Conservation (phyloP, 805 yeast genomes). For the Hanseniaspora clermontiae region DNA sequence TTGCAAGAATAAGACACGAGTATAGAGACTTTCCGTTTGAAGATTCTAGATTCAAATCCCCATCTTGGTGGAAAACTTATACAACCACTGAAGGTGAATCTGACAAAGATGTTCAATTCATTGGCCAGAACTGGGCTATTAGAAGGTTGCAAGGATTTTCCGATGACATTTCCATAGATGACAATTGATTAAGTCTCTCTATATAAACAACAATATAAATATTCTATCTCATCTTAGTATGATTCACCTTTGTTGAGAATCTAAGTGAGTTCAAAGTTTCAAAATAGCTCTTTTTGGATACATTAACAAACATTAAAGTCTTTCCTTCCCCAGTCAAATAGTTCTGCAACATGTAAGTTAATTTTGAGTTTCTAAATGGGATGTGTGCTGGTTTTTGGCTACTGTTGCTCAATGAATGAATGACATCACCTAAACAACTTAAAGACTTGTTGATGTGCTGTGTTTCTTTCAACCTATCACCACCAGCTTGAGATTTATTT, state of each 20-base stretch:
- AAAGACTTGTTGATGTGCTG: conserved; percentile 79
- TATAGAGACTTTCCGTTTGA: conserved; percentile 40
- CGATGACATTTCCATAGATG: conserved; percentile 19
- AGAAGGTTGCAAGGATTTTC: conserved; percentile 46
- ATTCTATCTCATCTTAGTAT: conserved; percentile 31
- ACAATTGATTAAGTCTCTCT: background rate
- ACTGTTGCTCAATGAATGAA: conserved; percentile 56
- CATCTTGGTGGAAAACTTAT: conserved; percentile 62
- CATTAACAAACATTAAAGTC: conserved; percentile 84
- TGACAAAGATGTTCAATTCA: conserved; percentile 55
- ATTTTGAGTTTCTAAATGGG: conserved; percentile 88
- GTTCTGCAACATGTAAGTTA: conserved; percentile 73
- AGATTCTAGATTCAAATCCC: conserved; percentile 55
- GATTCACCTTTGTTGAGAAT: conserved; percentile 75
- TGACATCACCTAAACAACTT: conserved; percentile 83
- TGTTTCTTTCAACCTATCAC: conserved; percentile 73
- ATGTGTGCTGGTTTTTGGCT: conserved; percentile 41
- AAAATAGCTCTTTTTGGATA: conserved; percentile 42
- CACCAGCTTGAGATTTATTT: conserved; percentile 59
- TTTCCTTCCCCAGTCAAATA: conserved; percentile 78
- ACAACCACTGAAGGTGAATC: conserved; percentile 52
- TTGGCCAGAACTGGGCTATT: conserved; percentile 77
- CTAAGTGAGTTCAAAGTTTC: conserved; percentile 79
- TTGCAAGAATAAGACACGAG: conserved; percentile 35
- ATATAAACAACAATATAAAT: conserved; percentile 1